Evolutionary conservation across 164 flowering plant species (phyloP).

Genomic region (Pachysandra terminalis): DNA sequence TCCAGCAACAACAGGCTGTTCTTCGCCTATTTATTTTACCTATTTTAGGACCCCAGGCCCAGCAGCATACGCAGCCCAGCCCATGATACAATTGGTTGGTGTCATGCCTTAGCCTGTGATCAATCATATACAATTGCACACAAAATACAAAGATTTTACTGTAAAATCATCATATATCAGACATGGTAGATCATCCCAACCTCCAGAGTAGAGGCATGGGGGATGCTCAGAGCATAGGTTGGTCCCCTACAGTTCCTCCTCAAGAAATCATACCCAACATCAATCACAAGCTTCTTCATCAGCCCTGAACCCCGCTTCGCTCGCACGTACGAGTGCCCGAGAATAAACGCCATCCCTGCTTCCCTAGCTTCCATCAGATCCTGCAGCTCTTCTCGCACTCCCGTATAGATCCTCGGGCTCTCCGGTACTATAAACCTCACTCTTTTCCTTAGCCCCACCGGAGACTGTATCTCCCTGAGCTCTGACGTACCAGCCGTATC

Average conservation of each 20-base stretch:
- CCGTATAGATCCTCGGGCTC: constrained; percentile 55
- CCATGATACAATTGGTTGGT: too few relatives aligned
- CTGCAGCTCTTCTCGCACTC: constrained; percentile 49
- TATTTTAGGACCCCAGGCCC: too few relatives aligned
- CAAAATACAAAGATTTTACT: background rate
- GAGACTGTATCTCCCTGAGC: constrained; percentile 40
- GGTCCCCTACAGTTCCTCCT: constrained; percentile 73
- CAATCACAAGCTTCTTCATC: constrained; percentile 61
- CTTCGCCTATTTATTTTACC: too few relatives aligned
- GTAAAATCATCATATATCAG: constrained; percentile 4
- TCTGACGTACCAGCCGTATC: constrained; percentile 31
- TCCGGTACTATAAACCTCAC: constrained; percentile 80
- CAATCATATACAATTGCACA: constrained; percentile 3
- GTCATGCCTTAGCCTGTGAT: too few relatives aligned
- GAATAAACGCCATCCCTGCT: constrained; percentile 78
- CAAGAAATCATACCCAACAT: constrained; percentile 76
- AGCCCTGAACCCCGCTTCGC: constrained; percentile 77
- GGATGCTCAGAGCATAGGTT: constrained; percentile 44
- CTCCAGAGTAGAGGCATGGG: constrained; percentile 83
- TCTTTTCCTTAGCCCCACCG: constrained; percentile 43
- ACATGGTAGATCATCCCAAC: constrained; percentile 84
- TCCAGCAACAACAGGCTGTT: too few relatives aligned
- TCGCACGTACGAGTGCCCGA: constrained; percentile 69
- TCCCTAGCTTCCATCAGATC: constrained; percentile 90
- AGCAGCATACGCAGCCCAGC: too few relatives aligned